phyloP scores from a whole-genome alignment of 1,139 yeast species.

The Magnusiomyces magnusii region DNA sequence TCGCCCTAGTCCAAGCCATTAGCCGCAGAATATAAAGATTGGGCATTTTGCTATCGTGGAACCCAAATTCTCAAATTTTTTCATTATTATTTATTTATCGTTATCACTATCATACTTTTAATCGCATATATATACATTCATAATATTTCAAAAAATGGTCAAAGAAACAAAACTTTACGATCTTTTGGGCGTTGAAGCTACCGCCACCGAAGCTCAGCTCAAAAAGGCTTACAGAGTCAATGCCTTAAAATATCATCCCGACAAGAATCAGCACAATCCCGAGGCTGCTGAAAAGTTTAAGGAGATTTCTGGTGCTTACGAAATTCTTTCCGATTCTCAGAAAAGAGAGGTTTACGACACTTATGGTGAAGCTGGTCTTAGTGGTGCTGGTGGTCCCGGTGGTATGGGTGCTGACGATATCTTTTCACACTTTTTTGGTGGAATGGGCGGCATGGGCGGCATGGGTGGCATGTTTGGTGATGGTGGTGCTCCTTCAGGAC shows the following conservation, averaged over 20 bases:
- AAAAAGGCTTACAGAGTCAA: constrained; percentile 93
- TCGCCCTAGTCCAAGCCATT: too few relatives aligned
- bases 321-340: constrained; percentile 74
- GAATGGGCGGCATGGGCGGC: constrained; percentile 38
- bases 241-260: constrained; percentile 94
- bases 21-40: neutral
- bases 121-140: neutral
- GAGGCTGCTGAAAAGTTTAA: constrained; percentile 94
- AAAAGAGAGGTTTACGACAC: constrained; percentile 86
- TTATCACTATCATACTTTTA: neutral
- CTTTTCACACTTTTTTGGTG: constrained; percentile 83
- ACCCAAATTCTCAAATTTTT: too few relatives aligned
- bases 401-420: constrained; percentile 78
- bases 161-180: constrained; percentile 88
- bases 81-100: neutral
- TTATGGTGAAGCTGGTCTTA: constrained; percentile 89
- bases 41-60: neutral
- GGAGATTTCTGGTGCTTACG: constrained; percentile 78
- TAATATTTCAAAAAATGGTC: constrained; percentile 48
- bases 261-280: constrained; percentile 60
- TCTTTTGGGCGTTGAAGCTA: constrained; percentile 67
- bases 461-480: constrained; percentile 42
- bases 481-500: constrained; percentile 70
- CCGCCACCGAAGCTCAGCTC: constrained; percentile 74
- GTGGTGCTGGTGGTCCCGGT: constrained; percentile 67